Conservation (phyloP, 805 yeast genomes). For the Myxozyma mucilagina region DNA sequence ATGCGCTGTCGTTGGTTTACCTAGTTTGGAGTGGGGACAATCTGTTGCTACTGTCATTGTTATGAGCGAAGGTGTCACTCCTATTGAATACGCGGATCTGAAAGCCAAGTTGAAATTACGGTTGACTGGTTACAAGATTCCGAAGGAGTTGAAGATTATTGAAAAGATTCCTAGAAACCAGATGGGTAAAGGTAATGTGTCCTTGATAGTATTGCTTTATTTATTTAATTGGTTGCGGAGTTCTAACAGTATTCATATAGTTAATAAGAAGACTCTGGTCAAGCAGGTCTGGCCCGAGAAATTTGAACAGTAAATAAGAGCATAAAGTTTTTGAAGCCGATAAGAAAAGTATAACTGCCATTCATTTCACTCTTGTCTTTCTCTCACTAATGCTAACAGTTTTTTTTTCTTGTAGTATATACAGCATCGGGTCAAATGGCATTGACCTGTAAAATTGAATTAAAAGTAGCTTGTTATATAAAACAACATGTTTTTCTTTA, state of each 20-base stretch:
- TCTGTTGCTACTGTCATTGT: slow-evolving; percentile 38
- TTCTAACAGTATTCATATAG: neutral
- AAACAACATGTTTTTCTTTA: too few species aligned
- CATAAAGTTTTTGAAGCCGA: too few species aligned
- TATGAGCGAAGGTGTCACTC: slow-evolving; percentile 26
- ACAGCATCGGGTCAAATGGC: too few species aligned
- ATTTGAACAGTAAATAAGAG: slow-evolving; percentile 5
- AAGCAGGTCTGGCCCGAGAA: slow-evolving; percentile 33
- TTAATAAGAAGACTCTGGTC: slow-evolving; percentile 40
- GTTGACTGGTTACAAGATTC: slow-evolving; percentile 40
- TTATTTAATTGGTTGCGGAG: neutral
- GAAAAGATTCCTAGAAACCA: slow-evolving; percentile 40
- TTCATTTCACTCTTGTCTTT: too few species aligned
- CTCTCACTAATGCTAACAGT: too few species aligned
- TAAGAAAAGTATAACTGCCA: too few species aligned
- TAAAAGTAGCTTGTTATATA: too few species aligned
- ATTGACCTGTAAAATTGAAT: neutral
- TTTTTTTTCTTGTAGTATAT: too few species aligned
- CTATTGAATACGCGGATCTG: slow-evolving; percentile 27
- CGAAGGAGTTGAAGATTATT: slow-evolving; percentile 37
- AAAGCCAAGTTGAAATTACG: slow-evolving; percentile 34
- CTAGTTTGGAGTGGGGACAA: slow-evolving; percentile 41
- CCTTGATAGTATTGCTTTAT: neutral
- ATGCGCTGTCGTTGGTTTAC: slow-evolving; percentile 40
- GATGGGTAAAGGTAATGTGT: slow-evolving; percentile 39